These are phyloP conservation scores for Fusarium keratoplasticum DNA, from an alignment of 2,329 filamentous ascomycete genomes.

Conservation along the genomic window DNA sequence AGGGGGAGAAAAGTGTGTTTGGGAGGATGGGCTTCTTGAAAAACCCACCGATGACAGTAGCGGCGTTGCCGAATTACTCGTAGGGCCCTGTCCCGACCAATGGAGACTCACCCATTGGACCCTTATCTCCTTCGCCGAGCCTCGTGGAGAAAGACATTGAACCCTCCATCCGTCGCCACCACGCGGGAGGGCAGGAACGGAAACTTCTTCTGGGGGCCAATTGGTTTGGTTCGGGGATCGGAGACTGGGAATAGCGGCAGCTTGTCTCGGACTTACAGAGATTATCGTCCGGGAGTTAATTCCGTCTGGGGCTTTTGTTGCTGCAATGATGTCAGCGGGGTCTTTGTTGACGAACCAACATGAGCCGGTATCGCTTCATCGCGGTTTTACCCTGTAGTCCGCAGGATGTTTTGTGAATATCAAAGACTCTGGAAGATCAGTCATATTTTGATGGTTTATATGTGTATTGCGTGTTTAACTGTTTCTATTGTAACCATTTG, in stretches of 20 bases:
- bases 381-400: neutral
- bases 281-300: neutral
- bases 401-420: neutral
- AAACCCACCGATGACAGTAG: constrained; percentile 32
- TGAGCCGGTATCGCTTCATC: neutral
- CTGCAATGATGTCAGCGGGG: constrained; percentile 9
- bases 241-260: constrained; percentile 1
- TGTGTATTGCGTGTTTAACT: neutral
- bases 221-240: constrained; percentile 3
- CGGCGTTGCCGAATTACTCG: constrained; percentile 31
- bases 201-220: neutral
- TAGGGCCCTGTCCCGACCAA: constrained; percentile 14
- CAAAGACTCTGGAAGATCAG: neutral
- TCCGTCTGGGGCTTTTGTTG: neutral
- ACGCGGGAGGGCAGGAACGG: neutral
- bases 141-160: neutral
- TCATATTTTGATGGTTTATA: neutral
- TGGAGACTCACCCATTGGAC: neutral
- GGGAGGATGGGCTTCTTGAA: constrained; percentile 17
- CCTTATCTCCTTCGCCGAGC: neutral
- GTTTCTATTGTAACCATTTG: neutral
- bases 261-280: constrained; percentile 14
- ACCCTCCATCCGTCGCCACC: constrained; percentile 23
- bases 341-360: neutral
- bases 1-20: constrained; percentile 1